Evolutionary conservation across 179 eudicot species (phyloP), one percentile per base, ranked within the genome.

Genomic region (Beta macrorhiza): DNA sequence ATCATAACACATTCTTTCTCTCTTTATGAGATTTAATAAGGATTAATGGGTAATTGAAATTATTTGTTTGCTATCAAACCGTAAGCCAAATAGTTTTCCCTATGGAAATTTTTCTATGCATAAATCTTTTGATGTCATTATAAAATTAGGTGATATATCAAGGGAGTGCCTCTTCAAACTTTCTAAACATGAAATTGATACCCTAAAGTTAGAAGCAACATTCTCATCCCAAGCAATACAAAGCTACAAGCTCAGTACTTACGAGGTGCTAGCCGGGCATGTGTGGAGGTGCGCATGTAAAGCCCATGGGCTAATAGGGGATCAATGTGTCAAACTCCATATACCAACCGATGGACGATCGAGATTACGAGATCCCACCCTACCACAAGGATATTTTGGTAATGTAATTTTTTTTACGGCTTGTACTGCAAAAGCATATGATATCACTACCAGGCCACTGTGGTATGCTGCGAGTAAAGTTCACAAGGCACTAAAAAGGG

Each of bases 301-400:
- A 22, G 94, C 91, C 3, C 91, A 92, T 1, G 85, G 82, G 1
- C 76, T 90, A 1, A 12, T 61, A 0, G 72, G 81, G 37, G 84
- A 86, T 49, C 91, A 90, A 74, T 81, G 68, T 14, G 84, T 91
- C 0, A 88, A 89, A 77, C 68, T 91, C 55, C 82, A 85, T 70
- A 85, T 90, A n/a, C 80, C 89, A 0, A 76, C 78, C 0, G 89
- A 88, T 65, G 92, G 94, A 44, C 82, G 92, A 68, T 45, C 87
- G 0, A 86, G 89, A 77, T 75, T 87, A 7, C 82, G 77, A 69
- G 14, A 57, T n/a, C 78, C 82, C 0, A 9, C 76, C 44, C 61
- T 90, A 1, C 88, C 89, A 25, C 78, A 78, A 2, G 89, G 87
- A 51, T 89, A 84, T 47, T 57, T 57, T 57, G 62, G 62, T 5